Percentiles rank a stretch among this genome's conserved stretches.
These are phyloP conservation scores for Botryosphaeria dothidea DNA, from an alignment of 2,329 filamentous ascomycete species.

Conservation along the genomic window DNA sequence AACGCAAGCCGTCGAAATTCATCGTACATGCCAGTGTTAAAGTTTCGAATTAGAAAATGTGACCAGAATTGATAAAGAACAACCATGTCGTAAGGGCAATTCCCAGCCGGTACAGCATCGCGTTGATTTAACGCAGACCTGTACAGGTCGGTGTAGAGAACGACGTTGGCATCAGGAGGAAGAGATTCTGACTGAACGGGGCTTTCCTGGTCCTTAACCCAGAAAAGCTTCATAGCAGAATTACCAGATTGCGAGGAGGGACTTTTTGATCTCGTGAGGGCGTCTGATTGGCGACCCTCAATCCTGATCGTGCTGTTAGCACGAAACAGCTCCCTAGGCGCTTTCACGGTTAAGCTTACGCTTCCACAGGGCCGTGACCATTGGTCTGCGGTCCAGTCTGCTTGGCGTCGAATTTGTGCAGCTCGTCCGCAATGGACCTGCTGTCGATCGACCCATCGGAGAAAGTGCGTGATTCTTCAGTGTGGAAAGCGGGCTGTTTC, in stretches of 20 bases:
- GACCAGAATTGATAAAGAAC: conserved; percentile 75
- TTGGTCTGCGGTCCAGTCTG: conserved; percentile 39
- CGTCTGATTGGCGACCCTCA: conserved; percentile 19
- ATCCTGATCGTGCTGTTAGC: conserved; percentile 26
- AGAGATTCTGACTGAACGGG: conserved; percentile 42
- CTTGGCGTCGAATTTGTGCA: conserved; percentile 42
- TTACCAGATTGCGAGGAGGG: conserved; percentile 23
- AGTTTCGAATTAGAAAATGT: conserved; percentile 70
- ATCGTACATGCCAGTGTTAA: conserved; percentile 73
- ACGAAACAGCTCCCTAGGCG: conserved; percentile 24
- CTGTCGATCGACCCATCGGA: conserved; percentile 59
- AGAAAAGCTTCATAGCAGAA: conserved; percentile 39
- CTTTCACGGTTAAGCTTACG: conserved; percentile 29
- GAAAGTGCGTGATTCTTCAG: conserved; percentile 50
- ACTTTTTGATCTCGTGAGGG: conserved; percentile 25
- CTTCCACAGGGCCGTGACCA: conserved; percentile 33
- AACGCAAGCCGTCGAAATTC: conserved; percentile 70
- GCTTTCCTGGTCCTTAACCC: conserved; percentile 51
- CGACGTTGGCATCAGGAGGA: conserved; percentile 47
- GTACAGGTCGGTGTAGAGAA: conserved; percentile 52
- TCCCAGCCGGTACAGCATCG: conserved; percentile 43
- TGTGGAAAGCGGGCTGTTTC: conserved; percentile 41
- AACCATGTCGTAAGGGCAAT: conserved; percentile 60
- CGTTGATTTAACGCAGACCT: conserved; percentile 53
- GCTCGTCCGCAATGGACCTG: conserved; percentile 51